Conservation (phyloP, 139 green algal species). For the Chlorella sp. region DNA sequence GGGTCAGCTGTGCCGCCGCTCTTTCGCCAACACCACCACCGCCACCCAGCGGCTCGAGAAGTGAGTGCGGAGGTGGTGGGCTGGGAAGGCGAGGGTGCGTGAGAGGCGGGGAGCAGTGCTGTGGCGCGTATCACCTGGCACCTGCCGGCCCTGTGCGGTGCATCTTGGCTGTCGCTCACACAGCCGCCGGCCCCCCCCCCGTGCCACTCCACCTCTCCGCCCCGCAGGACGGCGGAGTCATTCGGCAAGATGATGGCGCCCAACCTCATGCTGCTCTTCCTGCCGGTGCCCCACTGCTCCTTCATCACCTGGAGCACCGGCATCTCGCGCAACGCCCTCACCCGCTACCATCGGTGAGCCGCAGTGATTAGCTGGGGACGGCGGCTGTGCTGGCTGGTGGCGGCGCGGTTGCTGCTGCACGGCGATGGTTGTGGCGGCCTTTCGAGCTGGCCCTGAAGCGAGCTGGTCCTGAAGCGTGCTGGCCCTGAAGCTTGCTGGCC, state of each 20-base stretch:
- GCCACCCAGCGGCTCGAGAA: neutral
- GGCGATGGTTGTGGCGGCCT: too few species aligned
- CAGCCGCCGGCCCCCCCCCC: neutral
- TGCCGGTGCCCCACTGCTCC: constrained; percentile 26
- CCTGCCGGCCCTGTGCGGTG: too few species aligned
- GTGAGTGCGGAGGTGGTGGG: neutral
- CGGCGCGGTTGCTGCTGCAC: too few species aligned
- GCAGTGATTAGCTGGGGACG: neutral
- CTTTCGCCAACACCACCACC: neutral
- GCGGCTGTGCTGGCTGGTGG: too few species aligned
- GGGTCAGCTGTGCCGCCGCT: neutral
- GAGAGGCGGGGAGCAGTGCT: too few species aligned
- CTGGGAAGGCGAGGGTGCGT: neutral
- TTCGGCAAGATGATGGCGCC: constrained; percentile 15
- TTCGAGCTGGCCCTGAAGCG: too few species aligned
- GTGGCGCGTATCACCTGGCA: too few species aligned
- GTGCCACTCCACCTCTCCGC: too few species aligned
- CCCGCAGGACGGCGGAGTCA: neutral
- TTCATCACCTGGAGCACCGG: constrained; percentile 19
- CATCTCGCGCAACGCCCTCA: neutral
- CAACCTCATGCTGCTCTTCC: constrained; percentile 27
- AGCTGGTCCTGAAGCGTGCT: too few species aligned
- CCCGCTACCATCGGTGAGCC: constrained; percentile 18
- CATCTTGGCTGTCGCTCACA: too few species aligned
- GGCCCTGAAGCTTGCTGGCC: too few species aligned